Evolutionary conservation across 345 rosid species (phyloP).

Genomic region (Citrus unshiu): DNA sequence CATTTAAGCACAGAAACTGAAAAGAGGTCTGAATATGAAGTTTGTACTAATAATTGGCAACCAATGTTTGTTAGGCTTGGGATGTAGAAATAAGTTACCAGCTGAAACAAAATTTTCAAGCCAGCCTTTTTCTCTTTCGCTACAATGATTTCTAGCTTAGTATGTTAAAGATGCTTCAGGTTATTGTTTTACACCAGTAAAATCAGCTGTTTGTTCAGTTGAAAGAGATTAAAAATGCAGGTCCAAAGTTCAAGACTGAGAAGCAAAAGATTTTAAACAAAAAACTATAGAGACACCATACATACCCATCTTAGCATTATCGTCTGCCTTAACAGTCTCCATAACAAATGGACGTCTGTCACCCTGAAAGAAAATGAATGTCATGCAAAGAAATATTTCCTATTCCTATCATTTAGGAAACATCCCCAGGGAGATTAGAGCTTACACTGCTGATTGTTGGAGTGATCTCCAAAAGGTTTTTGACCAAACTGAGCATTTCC

Average conservation of each 20-base stretch:
- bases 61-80: not conserved
- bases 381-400: not conserved
- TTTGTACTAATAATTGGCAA: not conserved
- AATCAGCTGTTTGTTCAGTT: too few relatives aligned
- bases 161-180: not conserved
- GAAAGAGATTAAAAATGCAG: not conserved
- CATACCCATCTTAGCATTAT: constrained; percentile 80
- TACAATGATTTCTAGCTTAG: not conserved
- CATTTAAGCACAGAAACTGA: not conserved
- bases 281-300: constrained; percentile 5
- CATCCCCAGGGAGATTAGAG: constrained; percentile 3
- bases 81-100: not conserved
- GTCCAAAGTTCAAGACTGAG: not conserved
- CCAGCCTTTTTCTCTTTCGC: not conserved
- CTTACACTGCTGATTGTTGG: constrained; percentile 79
- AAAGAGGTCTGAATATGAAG: not conserved
- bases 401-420: not conserved
- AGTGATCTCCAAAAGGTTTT: constrained; percentile 72
- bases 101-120: not conserved
- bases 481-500: constrained; percentile 86
- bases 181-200: not conserved
- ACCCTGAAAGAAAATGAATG: constrained; percentile 47
- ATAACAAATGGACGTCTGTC: constrained; percentile 76
- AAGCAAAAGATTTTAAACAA: not conserved
- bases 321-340: constrained; percentile 97